Evolutionary conservation across 2,329 filamentous ascomycete species (phyloP).

Genomic region (Colletotrichum somersetense): DNA sequence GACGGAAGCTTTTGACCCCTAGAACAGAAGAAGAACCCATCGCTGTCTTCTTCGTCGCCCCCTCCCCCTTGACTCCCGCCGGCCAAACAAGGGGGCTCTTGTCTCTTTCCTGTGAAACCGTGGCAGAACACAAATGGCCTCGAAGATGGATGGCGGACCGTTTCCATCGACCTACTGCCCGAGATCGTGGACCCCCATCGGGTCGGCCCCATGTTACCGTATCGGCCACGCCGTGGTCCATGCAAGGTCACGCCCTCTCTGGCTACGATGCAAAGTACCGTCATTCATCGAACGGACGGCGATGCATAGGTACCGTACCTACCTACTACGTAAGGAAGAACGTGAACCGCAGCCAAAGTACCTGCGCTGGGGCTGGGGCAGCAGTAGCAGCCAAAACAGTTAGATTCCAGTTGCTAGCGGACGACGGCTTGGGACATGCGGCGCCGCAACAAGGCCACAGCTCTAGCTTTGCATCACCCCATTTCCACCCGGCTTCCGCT

Average conservation of each 20-base stretch:
- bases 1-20: slow-evolving; percentile 12
- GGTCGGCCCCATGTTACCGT: slow-evolving; percentile 6
- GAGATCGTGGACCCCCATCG: slow-evolving; percentile 15
- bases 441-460: slow-evolving; percentile 18
- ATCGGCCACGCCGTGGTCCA: slow-evolving; percentile 15
- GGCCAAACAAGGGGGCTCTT: slow-evolving; percentile 20
- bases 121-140: slow-evolving; percentile 24
- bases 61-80: slow-evolving; percentile 2
- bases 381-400: slow-evolving; percentile 16
- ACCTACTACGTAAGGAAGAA: neutral
- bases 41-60: slow-evolving; percentile 4
- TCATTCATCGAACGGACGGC: neutral
- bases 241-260: slow-evolving; percentile 9
- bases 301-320: neutral
- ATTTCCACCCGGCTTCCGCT: slow-evolving; percentile 32
- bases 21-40: slow-evolving; percentile 32
- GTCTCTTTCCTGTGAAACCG: slow-evolving; percentile 33
- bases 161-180: slow-evolving; percentile 11
- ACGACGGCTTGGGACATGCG: slow-evolving; percentile 6
- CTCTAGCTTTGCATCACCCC: slow-evolving; percentile 19
- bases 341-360: neutral
- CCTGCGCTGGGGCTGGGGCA: neutral
- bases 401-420: slow-evolving; percentile 1
- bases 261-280: neutral
- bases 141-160: slow-evolving; percentile 25